Percentiles rank a stretch among this genome's conserved stretches.
Evolutionary conservation across 495 filamentous ascomycete genomes (phyloP).

Genomic region (Penicillium canariense): DNA sequence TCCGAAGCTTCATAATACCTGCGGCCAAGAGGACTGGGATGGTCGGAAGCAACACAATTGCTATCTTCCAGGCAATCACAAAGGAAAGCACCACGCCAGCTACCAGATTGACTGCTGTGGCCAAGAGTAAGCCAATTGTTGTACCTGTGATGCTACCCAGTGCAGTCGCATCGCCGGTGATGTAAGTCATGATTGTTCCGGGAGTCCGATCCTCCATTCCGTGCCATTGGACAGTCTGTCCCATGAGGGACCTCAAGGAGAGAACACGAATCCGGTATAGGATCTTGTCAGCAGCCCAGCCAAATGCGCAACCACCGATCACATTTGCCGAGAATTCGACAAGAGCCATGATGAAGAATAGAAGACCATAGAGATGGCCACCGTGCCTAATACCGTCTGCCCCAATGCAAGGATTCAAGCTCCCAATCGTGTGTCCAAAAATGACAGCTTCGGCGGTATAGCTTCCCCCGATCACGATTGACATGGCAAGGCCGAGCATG

Average conservation of each 20-base stretch:
- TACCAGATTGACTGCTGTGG: constrained; percentile 40
- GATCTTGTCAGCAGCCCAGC: constrained; percentile 51
- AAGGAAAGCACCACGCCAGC: constrained; percentile 38
- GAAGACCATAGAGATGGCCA: constrained; percentile 48
- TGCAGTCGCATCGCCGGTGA: constrained; percentile 48
- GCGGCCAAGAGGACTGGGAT: constrained; percentile 42
- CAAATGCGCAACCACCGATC: constrained; percentile 46
- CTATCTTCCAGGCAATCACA: constrained; percentile 42
- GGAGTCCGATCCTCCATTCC: constrained; percentile 43
- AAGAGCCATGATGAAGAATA: constrained; percentile 55
- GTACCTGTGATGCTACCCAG: constrained; percentile 48
- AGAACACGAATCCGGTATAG: constrained; percentile 47
- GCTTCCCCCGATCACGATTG: constrained; percentile 41
- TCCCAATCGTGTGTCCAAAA: constrained; percentile 48
- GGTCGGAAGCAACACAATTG: constrained; percentile 37
- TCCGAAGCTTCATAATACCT: constrained; percentile 52
- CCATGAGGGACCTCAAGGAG: constrained; percentile 48
- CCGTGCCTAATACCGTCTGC: constrained; percentile 33
- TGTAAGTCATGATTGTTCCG: constrained; percentile 42
- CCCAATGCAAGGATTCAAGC: constrained; percentile 38
- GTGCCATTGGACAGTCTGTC: constrained; percentile 53
- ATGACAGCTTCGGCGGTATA: constrained; percentile 50
- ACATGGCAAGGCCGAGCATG: constrained; percentile 32
- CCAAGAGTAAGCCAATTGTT: constrained; percentile 43
- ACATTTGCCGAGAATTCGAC: constrained; percentile 52